Percentiles rank a stretch among this genome's conserved stretches.
Conservation (phyloP, 805 yeast genomes). For the Wickerhamiella nectarea region DNA sequence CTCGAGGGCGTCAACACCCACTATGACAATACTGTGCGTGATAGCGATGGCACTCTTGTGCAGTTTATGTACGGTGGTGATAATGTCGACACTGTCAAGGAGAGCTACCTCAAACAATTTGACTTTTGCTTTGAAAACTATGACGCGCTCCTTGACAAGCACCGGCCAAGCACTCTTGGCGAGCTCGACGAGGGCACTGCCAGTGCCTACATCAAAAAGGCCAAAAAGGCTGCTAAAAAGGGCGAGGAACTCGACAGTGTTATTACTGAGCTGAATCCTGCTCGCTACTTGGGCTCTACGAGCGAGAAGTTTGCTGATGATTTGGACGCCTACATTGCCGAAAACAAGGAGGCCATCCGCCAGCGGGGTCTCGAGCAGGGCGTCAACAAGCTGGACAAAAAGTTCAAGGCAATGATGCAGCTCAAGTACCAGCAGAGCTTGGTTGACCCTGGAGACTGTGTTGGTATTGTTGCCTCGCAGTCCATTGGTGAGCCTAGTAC, state of each 20-base stretch:
- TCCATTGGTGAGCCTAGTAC: conserved; percentile 99
- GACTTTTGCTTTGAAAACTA: conserved; percentile 86
- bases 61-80: conserved; percentile 98
- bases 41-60: conserved; percentile 82
- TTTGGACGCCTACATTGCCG: conserved; percentile 53
- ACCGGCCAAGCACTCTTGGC: conserved; percentile 61
- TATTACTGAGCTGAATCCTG: conserved; percentile 71
- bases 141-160: conserved; percentile 71
- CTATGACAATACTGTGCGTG: conserved; percentile 91
- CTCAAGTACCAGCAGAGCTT: conserved; percentile 94
- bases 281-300: conserved; percentile 82
- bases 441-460: conserved; percentile 93
- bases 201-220: conserved; percentile 64
- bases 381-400: conserved; percentile 48
- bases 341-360: conserved; percentile 33
- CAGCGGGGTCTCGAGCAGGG: conserved; percentile 30
- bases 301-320: conserved; percentile 77
- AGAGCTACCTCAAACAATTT: conserved; percentile 86
- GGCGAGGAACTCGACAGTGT: conserved; percentile 72
- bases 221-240: conserved; percentile 48
- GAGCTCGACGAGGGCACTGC: conserved; percentile 80
- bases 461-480: conserved; percentile 96
- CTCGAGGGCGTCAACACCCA: conserved; percentile 91
- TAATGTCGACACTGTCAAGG: conserved; percentile 84
- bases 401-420: conserved; percentile 94